A percentile compares a stretch with the other conserved stretches of the same genome.
phyloP scores from a whole-genome alignment of 192 early-diverging fungal genomes.

The Geranomyces michiganensis region DNA sequence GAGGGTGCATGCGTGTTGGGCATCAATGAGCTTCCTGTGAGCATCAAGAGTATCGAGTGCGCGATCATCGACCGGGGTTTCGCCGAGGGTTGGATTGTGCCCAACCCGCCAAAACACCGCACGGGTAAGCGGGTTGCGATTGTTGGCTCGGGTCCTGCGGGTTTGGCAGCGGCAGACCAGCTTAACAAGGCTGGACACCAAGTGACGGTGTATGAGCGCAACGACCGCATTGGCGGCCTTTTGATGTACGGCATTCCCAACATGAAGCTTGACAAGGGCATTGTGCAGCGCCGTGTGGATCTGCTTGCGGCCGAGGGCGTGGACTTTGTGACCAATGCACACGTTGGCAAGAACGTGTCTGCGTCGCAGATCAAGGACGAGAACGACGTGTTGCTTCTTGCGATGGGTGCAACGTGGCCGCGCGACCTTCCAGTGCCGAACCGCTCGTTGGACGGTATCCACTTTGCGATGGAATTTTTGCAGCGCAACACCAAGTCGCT shows the following conservation, averaged over 20 bases:
- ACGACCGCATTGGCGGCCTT: conserved; percentile 93
- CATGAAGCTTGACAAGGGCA: conserved; percentile 99
- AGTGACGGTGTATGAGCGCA: conserved; percentile 96
- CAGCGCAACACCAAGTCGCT: conserved; percentile 86
- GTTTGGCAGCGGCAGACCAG: conserved; percentile 94
- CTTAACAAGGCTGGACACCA: conserved; percentile 94
- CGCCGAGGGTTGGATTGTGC: conserved; percentile 95
- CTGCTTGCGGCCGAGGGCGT: conserved; percentile 95
- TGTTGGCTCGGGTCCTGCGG: conserved; percentile 95
- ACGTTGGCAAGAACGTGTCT: conserved; percentile 85
- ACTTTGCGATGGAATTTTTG: conserved; percentile 99
- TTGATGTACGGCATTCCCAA: conserved; percentile 99
- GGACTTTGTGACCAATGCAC: conserved; percentile 81
- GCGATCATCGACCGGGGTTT: conserved; percentile 98
- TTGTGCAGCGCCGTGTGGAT: conserved; percentile 93
- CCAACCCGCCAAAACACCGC: conserved; percentile 75
- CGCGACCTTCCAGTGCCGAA: conserved; percentile 90
- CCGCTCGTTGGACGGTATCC: conserved; percentile 84
- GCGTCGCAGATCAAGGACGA: conserved; percentile 64
- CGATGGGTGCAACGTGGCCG: conserved; percentile 97
- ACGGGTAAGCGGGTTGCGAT: conserved; percentile 86
- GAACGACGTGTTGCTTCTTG: conserved; percentile 84
- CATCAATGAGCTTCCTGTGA: conserved; percentile 92
- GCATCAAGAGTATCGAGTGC: conserved; percentile 96
- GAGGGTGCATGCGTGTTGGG: conserved; percentile 96